Evolutionary conservation across 2,329 filamentous ascomycete genomes (phyloP).

Genomic region (Colletotrichum melonis): DNA sequence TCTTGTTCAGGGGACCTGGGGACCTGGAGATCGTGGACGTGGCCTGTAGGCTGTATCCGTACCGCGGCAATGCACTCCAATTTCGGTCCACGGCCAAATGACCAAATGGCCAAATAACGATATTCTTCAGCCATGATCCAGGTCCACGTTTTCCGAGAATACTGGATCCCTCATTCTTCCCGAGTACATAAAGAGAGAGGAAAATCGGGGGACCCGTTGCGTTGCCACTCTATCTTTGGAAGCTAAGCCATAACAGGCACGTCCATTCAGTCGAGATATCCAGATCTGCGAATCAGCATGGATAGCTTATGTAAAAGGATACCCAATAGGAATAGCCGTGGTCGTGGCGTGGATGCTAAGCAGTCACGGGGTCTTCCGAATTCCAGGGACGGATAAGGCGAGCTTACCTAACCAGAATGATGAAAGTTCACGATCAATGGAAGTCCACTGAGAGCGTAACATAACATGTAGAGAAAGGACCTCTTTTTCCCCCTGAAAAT

Average conservation of each 20-base stretch:
- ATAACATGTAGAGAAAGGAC: constrained; percentile 14
- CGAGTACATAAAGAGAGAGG: not conserved
- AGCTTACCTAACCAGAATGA: not conserved
- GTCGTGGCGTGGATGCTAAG: not conserved
- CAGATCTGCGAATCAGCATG: not conserved
- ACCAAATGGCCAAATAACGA: constrained; percentile 23
- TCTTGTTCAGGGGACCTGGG: not conserved
- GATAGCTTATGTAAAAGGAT: not conserved
- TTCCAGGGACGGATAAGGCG: not conserved
- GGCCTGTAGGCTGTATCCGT: not conserved
- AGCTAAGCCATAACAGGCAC: constrained; percentile 20
- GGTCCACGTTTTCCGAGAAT: constrained; percentile 14
- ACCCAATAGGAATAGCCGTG: constrained; percentile 1
- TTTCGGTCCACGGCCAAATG: not conserved
- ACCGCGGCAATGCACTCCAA: not conserved
- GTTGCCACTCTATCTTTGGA: constrained; percentile 32
- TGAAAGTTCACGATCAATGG: not conserved
- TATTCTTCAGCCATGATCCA: constrained; percentile 28
- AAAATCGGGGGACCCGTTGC: not conserved
- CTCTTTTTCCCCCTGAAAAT: not conserved
- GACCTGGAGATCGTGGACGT: not conserved
- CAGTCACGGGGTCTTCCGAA: constrained; percentile 1
- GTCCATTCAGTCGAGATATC: not conserved
- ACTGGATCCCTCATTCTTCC: constrained; percentile 1
- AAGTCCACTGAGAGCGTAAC: not conserved